Evolutionary conservation across 78 protist genomes (phyloP).

Genomic region (Speleostelium caveatum): DNA sequence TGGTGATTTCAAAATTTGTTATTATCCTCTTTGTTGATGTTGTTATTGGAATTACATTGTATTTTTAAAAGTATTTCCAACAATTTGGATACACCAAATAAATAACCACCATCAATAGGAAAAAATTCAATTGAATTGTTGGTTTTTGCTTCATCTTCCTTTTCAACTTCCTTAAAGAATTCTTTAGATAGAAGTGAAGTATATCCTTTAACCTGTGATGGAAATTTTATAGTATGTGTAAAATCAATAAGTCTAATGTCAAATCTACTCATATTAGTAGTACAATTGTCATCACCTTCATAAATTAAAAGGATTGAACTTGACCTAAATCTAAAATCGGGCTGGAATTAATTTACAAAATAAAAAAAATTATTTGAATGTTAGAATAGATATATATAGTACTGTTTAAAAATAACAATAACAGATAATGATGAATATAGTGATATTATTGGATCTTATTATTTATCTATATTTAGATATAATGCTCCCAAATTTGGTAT

Average conservation of each 20-base stretch:
- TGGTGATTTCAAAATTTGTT: no score
- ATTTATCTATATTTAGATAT: no score
- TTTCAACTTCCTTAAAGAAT: no score
- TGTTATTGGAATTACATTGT: no score
- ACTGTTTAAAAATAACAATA: background rate
- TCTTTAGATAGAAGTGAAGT: slow-evolving; percentile 32
- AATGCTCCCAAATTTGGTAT: background rate
- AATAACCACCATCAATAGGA: slow-evolving; percentile 75
- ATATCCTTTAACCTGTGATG: slow-evolving; percentile 19
- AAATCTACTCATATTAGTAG: slow-evolving; percentile 1
- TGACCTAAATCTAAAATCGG: slow-evolving; percentile 67
- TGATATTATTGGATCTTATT: background rate
- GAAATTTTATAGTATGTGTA: slow-evolving; percentile 44
- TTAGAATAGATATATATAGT: no score
- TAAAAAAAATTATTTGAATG: no score
- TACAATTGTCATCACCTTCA: slow-evolving; percentile 51
- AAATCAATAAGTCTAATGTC: slow-evolving; percentile 62
- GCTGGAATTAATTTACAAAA: slow-evolving; percentile 21
- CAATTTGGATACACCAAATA: slow-evolving; percentile 61
- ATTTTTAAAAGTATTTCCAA: slow-evolving; percentile 28
- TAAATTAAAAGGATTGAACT: slow-evolving; percentile 52
- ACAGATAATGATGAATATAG: background rate
- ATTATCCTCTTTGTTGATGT: background rate
- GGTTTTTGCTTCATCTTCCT: background rate
- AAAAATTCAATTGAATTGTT: background rate